Evolutionary conservation across 345 rosid species (phyloP).

Genomic region (Brassica cretica): DNA sequence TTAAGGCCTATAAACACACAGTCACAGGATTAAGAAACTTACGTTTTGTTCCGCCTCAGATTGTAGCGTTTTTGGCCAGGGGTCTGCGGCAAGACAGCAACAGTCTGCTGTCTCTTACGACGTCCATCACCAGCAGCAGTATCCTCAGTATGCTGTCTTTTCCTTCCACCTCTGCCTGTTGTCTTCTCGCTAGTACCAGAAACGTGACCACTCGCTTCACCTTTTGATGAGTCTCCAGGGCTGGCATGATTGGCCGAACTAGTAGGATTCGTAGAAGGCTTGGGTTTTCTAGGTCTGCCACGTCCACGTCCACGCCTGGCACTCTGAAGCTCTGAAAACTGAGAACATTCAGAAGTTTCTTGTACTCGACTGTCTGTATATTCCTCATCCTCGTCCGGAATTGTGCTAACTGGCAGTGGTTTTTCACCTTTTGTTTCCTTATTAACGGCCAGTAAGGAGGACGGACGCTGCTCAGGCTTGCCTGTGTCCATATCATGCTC

Average conservation of each 20-base stretch:
- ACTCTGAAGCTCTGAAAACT: slow-evolving; percentile 56
- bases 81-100: slow-evolving; percentile 47
- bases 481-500: slow-evolving; percentile 38
- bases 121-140: slow-evolving; percentile 56
- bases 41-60: slow-evolving; percentile 75
- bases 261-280: slow-evolving; percentile 49
- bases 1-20: not conserved
- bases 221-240: slow-evolving; percentile 42
- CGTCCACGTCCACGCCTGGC: slow-evolving; percentile 48
- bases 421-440: slow-evolving; percentile 36
- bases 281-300: slow-evolving; percentile 46
- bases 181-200: slow-evolving; percentile 42
- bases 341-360: slow-evolving; percentile 62
- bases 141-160: slow-evolving; percentile 62
- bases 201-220: slow-evolving; percentile 44
- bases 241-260: slow-evolving; percentile 50
- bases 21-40: slow-evolving; percentile 42
- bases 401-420: slow-evolving; percentile 31
- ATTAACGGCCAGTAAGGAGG: slow-evolving; percentile 26
- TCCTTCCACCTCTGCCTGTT: slow-evolving; percentile 46
- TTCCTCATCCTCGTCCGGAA: slow-evolving; percentile 42
- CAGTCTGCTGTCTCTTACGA: slow-evolving; percentile 62
- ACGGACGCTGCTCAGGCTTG: slow-evolving; percentile 35
- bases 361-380: slow-evolving; percentile 50
- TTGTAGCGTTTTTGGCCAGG: slow-evolving; percentile 75